Evolutionary conservation across 1,284 basidiomycete species (phyloP).

Genomic region (Puccinia polysora): DNA sequence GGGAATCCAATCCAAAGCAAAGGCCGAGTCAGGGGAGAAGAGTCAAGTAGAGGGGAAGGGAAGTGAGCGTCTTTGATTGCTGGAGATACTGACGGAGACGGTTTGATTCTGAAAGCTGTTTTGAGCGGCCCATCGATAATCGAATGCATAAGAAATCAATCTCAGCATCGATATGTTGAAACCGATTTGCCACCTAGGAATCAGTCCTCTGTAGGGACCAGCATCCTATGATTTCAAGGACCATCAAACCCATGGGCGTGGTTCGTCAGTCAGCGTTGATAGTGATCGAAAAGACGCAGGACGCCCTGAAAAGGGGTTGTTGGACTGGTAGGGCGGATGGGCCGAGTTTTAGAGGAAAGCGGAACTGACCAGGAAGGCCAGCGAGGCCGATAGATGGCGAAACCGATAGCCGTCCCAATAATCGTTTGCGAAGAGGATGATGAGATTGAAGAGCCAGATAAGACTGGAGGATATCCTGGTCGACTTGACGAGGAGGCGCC

Average conservation of each 20-base stretch:
- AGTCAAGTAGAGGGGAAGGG: not conserved
- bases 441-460: constrained; percentile 73
- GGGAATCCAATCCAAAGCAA: constrained; percentile 45
- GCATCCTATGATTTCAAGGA: constrained; percentile 59
- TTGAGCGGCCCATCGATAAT: constrained; percentile 68
- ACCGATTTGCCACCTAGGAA: constrained; percentile 87
- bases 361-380: constrained; percentile 60
- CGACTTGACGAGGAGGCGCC: constrained; percentile 48
- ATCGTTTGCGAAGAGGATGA: constrained; percentile 73
- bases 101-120: constrained; percentile 18
- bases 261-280: not conserved
- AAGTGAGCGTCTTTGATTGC: not conserved
- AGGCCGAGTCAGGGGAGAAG: no score
- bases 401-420: constrained; percentile 71
- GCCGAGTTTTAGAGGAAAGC: not conserved
- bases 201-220: constrained; percentile 58
- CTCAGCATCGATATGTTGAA: constrained; percentile 98
- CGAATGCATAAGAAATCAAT: constrained; percentile 85
- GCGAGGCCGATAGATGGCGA: constrained; percentile 59
- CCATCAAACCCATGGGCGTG: not conserved
- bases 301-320: no score
- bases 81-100: not conserved
- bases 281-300: no score
- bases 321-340: no score
- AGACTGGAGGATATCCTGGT: constrained; percentile 56